A percentile compares a stretch with the other conserved stretches of the same genome.
These are phyloP conservation scores for Penicillium expansum DNA, from an alignment of 2,329 filamentous ascomycete species.

Conservation along the genomic window DNA sequence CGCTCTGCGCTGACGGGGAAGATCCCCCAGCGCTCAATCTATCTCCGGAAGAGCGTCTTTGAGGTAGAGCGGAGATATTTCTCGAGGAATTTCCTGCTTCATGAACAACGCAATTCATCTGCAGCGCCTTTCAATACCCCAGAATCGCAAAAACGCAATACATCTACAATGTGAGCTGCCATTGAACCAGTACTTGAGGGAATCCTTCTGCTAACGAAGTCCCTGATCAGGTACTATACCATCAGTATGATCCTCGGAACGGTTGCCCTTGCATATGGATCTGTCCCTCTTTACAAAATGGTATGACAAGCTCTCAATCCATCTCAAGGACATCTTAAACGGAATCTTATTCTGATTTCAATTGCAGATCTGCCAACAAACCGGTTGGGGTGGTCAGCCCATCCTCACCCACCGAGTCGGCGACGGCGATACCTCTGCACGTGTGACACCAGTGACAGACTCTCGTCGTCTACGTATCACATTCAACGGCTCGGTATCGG, in stretches of 20 bases:
- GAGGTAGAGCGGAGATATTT: constrained; percentile 32
- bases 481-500: constrained; percentile 92
- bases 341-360: background rate
- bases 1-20: constrained; percentile 17
- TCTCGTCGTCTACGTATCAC: constrained; percentile 88
- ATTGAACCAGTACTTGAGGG: background rate
- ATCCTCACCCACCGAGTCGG: constrained; percentile 73
- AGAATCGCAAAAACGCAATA: constrained; percentile 49
- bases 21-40: constrained; percentile 14
- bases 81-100: constrained; percentile 31
- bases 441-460: constrained; percentile 75
- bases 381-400: constrained; percentile 85
- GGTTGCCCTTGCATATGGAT: constrained; percentile 62
- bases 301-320: constrained; percentile 33
- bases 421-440: constrained; percentile 66
- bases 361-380: constrained; percentile 51
- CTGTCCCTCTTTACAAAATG: constrained; percentile 68
- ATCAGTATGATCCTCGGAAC: constrained; percentile 62
- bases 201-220: constrained; percentile 2
- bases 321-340: background rate
- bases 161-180: constrained; percentile 51
- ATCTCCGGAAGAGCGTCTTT: constrained; percentile 17
- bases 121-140: constrained; percentile 35
- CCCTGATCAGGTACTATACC: constrained; percentile 57
- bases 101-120: constrained; percentile 28